A percentile compares a stretch with the other conserved stretches of the same genome.
Conservation (phyloP, 352 stramenopile species). For the Pelagophyceae sp. region DNA sequence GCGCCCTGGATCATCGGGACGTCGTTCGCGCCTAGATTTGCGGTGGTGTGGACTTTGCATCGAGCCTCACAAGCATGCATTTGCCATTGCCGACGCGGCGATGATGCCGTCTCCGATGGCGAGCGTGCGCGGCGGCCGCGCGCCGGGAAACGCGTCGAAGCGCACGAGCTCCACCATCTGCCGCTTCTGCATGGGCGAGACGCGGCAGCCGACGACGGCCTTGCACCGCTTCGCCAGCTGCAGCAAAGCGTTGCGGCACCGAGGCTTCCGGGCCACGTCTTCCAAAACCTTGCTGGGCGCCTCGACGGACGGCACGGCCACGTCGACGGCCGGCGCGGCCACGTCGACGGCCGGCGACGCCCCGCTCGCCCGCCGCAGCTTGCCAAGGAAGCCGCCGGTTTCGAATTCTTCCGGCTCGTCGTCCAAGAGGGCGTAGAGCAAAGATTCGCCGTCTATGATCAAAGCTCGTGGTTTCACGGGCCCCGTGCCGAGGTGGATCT, state of each 20-base stretch:
- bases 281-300: not conserved
- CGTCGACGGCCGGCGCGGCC: too few relatives aligned
- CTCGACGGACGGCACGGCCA: too few relatives aligned
- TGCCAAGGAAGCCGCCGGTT: too few relatives aligned
- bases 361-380: too few relatives aligned
- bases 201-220: slow-evolving; percentile 79
- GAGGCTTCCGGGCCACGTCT: not conserved
- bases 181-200: slow-evolving; percentile 82
- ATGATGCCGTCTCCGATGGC: slow-evolving; percentile 85
- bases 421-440: slow-evolving; percentile 26
- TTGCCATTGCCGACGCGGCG: too few relatives aligned
- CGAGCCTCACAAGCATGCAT: too few relatives aligned
- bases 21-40: slow-evolving; percentile 75
- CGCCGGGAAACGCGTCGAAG: not conserved
- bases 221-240: slow-evolving; percentile 64
- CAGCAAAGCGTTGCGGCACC: slow-evolving; percentile 23
- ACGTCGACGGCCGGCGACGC: too few relatives aligned
- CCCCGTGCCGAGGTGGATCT: too few relatives aligned
- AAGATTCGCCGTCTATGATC: slow-evolving; percentile 35
- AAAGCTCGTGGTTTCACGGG: too few relatives aligned
- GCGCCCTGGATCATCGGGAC: slow-evolving; percentile 85
- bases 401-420: too few relatives aligned
- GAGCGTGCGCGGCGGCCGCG: slow-evolving; percentile 56
- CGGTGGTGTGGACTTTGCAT: too few relatives aligned
- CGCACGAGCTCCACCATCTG: slow-evolving; percentile 78